Percentiles rank a stretch among this genome's conserved stretches.
phyloP scores from a whole-genome alignment of 345 rosid genomes.

The Citrus sinensis region DVS_A1.0 CM039167.1:4064001-4064500 shows the following conservation, averaged over 20 bases:
- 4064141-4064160: not conserved
- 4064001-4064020: too few species aligned
- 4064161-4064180: not conserved
- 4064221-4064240: slow-evolving; percentile 25
- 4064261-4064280: slow-evolving; percentile 13
- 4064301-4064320: slow-evolving; percentile 24
- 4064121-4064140: too few species aligned
- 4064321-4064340: slow-evolving; percentile 53
- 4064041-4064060: too few species aligned
- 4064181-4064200: not conserved
- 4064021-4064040: too few species aligned
- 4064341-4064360: slow-evolving; percentile 67
- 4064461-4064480: slow-evolving; percentile 61
- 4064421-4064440: slow-evolving; percentile 61
- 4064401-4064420: slow-evolving; percentile 42
- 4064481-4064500: not conserved
- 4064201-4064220: slow-evolving; percentile 2
- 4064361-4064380: slow-evolving; percentile 32
- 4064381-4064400: slow-evolving; percentile 44
- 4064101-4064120: too few species aligned
- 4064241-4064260: slow-evolving; percentile 11
- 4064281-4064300: slow-evolving; percentile 20
- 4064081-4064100: too few species aligned
- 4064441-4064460: slow-evolving; percentile 96
- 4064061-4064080: too few species aligned